phyloP scores from a whole-genome alignment of 768 basidiomycete species.

The Tricholoma saponaceum region DNA sequence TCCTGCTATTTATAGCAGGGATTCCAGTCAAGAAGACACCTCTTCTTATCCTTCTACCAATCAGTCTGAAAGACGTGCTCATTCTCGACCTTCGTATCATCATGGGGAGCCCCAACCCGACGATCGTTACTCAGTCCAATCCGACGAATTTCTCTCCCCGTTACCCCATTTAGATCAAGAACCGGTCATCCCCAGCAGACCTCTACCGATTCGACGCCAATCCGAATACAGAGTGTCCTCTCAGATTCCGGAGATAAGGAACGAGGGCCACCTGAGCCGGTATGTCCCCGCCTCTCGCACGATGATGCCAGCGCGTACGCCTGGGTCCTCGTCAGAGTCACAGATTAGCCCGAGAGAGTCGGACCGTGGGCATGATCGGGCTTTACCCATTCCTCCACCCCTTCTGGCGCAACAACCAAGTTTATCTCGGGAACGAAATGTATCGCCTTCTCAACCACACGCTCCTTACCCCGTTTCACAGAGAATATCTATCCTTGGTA shows the following conservation, averaged over 20 bases:
- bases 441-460: slow-evolving; percentile 8
- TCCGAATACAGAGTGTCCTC: slow-evolving; percentile 4
- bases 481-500: neutral
- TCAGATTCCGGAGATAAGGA: slow-evolving; percentile 11
- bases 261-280: slow-evolving; percentile 11
- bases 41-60: slow-evolving; percentile 4
- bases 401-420: neutral
- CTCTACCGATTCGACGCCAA: slow-evolving; percentile 1
- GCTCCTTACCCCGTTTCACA: neutral
- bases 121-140: slow-evolving; percentile 4
- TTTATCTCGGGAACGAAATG: slow-evolving; percentile 8
- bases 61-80: neutral
- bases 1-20: neutral
- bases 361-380: slow-evolving; percentile 4
- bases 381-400: slow-evolving; percentile 5
- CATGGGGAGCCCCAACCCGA: slow-evolving; percentile 2
- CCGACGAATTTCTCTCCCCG: slow-evolving; percentile 7
- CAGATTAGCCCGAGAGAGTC: neutral
- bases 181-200: neutral
- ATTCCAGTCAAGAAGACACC: neutral
- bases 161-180: slow-evolving; percentile 4
- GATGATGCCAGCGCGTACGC: slow-evolving; percentile 5
- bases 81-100: neutral
- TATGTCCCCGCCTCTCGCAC: slow-evolving; percentile 19
- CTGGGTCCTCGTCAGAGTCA: slow-evolving; percentile 1